Evolutionary conservation across 257 asterid genomes (phyloP), one percentile per base, ranked within the genome.

Genomic region (Euphrasia confusa): DNA sequence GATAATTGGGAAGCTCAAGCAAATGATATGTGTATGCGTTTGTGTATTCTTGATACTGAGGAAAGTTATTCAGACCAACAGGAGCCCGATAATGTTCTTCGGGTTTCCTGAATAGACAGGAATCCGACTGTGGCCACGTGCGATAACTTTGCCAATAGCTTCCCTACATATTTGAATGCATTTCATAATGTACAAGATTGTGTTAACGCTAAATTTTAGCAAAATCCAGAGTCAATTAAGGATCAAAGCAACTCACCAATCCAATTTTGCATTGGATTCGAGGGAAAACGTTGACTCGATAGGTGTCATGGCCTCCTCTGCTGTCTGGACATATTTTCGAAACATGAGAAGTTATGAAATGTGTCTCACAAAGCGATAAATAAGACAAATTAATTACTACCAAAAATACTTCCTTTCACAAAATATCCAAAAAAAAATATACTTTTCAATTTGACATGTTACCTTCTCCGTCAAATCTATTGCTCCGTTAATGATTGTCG

Each of bases 301-400:
- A 37, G 99, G 99, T 12, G 97, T 89, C 97, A 93, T 93, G 30
- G 99, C 99, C 77, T 80, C 97, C 79, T 84, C 90, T 35, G 96
- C 96, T 59, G 97, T 93, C 99, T 93, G 85, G 71, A 73, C 52
- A 45, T 45, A 45, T 45, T 45, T 45, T 45, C 18, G 17, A 13
- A 45, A 45, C 52, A 14, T 7, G 9, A 33, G 6, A 37, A 37
- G 2, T 37, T 37, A 9, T 8, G 42, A 37, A 10, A 37, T 7
- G 2, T 37, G 8, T 37, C 10, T 8, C 2, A 37, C 11, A 37
- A 37, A 1, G 42, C 7, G 10, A 37, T 7, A 37, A 37, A 37
- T 3, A 37, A 37, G 9, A 7, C 42, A 8, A 37, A 11, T 37
- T 8, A 8, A 37, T 37, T 37, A 37, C 42, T 37, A 37, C 42